Percentiles rank a stretch among this genome's conserved stretches.
These are phyloP conservation scores for Abrus precatorius DNA, from an alignment of 306 rosid genomes.

Conservation along the genomic window DNA sequence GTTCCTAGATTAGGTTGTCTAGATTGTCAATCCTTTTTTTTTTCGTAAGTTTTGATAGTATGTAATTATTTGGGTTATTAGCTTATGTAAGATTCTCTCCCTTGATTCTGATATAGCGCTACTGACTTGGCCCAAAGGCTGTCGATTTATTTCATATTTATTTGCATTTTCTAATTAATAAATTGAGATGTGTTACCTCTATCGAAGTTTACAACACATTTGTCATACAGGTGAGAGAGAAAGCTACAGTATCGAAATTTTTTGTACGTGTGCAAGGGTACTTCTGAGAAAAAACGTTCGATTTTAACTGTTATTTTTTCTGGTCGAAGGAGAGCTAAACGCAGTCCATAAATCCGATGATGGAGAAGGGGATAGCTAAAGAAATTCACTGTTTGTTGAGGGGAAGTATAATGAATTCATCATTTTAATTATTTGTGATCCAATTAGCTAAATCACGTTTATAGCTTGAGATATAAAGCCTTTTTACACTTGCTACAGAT, in stretches of 20 bases:
- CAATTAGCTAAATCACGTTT: too few relatives aligned
- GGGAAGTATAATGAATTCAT: too few relatives aligned
- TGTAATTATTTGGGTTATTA: slow-evolving; percentile 51
- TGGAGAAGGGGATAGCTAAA: not conserved
- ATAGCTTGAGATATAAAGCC: too few relatives aligned
- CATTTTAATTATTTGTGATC: too few relatives aligned
- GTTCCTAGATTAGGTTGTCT: slow-evolving; percentile 49
- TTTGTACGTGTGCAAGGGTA: too few relatives aligned
- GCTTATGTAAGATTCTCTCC: slow-evolving; percentile 45
- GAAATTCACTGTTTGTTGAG: not conserved
- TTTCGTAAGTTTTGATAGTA: slow-evolving; percentile 21
- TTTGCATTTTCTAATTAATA: slow-evolving; percentile 60
- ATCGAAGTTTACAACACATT: not conserved
- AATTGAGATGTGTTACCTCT: slow-evolving; percentile 39
- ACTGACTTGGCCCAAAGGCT: slow-evolving; percentile 51
- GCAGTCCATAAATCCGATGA: too few relatives aligned
- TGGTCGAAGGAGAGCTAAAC: too few relatives aligned
- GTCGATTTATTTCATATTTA: slow-evolving; percentile 55
- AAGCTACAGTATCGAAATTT: too few relatives aligned
- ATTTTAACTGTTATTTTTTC: too few relatives aligned
- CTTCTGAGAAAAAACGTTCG: too few relatives aligned
- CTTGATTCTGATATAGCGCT: slow-evolving; percentile 29
- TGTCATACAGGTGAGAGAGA: too few relatives aligned
- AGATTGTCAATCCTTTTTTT: slow-evolving; percentile 20
- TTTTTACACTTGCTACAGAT: too few relatives aligned